phyloP scores from a whole-genome alignment of 768 basidiomycete species.

The Mycena rosella region DNA sequence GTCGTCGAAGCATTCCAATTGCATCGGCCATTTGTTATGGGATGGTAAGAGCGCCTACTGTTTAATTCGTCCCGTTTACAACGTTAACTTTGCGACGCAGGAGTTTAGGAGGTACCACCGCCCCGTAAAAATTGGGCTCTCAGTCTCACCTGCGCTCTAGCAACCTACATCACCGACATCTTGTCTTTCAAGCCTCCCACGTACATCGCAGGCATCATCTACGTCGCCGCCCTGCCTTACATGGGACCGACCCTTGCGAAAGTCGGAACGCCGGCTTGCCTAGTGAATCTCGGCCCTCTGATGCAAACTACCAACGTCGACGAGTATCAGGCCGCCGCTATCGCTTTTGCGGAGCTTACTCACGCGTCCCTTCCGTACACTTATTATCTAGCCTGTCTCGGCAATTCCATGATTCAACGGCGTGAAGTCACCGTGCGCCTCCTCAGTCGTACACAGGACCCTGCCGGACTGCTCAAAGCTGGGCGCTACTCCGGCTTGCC shows the following conservation, averaged over 20 bases:
- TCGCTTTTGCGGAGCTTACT: conserved; percentile 37
- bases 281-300: conserved; percentile 36
- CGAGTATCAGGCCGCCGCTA: conserved; percentile 40
- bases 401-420: conserved; percentile 43
- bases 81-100: conserved; percentile 18
- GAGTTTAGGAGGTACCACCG: conserved; percentile 44
- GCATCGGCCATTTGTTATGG: conserved; percentile 46
- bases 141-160: conserved; percentile 11
- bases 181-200: conserved; percentile 41
- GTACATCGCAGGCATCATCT: conserved; percentile 45
- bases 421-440: conserved; percentile 39
- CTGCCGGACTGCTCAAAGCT: conserved; percentile 39
- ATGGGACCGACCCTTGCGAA: conserved; percentile 40
- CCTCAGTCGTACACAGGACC: conserved; percentile 43
- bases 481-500: conserved; percentile 43
- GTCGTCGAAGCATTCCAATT: conserved; percentile 47
- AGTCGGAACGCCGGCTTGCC: conserved; percentile 36
- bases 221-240: conserved; percentile 43
- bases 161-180: conserved; percentile 44
- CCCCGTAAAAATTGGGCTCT: neutral
- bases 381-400: conserved; percentile 34
- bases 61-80: neutral
- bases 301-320: conserved; percentile 40
- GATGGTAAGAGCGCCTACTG: conserved; percentile 44
- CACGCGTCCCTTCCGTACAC: conserved; percentile 33